These are phyloP conservation scores for Erigeron canadensis DNA, from an alignment of 129 eudicot species.

Conservation along the genomic window DNA sequence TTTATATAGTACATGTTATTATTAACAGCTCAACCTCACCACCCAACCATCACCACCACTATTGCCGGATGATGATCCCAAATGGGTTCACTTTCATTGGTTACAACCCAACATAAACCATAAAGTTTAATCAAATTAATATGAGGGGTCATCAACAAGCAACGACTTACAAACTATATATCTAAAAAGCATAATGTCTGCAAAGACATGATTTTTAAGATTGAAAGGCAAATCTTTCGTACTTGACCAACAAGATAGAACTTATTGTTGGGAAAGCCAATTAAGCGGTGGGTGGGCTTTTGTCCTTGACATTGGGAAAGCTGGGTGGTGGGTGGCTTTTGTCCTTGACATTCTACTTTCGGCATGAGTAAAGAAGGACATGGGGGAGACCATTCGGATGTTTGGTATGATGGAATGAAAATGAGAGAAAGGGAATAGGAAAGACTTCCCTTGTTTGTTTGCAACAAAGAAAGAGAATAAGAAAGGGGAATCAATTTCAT, in stretches of 20 bases:
- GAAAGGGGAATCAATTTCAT: too few species aligned
- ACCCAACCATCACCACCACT: conserved; percentile 3
- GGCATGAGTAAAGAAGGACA: conserved; percentile 26
- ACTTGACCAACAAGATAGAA: conserved; percentile 27
- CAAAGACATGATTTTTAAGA: conserved; percentile 21
- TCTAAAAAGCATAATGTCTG: neutral
- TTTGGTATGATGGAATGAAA: too few species aligned
- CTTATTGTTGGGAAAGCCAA: conserved; percentile 22
- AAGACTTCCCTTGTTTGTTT: too few species aligned
- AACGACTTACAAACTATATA: neutral
- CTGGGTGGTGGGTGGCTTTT: conserved; percentile 27
- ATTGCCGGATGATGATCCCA: neutral
- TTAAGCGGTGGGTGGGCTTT: conserved; percentile 30
- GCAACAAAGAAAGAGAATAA: too few species aligned
- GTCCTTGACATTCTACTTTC: conserved; percentile 31
- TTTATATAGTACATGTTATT: conserved; percentile 11
- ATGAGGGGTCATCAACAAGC: conserved; percentile 8
- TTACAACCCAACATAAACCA: neutral
- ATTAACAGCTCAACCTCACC: neutral
- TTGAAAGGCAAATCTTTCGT: conserved; percentile 17
- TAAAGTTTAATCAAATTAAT: neutral
- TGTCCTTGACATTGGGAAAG: conserved; percentile 30
- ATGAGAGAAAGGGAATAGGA: too few species aligned
- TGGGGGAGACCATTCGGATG: conserved; percentile 10
- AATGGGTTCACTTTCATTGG: neutral